Percentiles rank a stretch among this genome's conserved stretches.
Evolutionary conservation across 305 asterid species (phyloP).

Genomic region (Ilex paraguariensis): DNA sequence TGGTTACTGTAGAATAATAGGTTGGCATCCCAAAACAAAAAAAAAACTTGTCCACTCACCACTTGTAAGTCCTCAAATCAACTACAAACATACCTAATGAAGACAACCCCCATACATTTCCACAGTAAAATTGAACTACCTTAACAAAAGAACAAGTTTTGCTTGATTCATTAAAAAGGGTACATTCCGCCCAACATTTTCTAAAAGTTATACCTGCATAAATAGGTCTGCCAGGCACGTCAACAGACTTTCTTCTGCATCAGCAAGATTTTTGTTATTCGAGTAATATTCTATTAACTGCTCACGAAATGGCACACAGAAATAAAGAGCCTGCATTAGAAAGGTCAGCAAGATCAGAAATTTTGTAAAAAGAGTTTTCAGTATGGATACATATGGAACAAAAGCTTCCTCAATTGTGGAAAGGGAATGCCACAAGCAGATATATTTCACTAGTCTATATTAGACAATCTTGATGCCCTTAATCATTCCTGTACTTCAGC

Average conservation of each 20-base stretch:
- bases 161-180: background rate
- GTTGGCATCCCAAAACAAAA: too few species aligned
- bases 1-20: too few species aligned
- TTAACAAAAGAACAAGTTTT: too few species aligned
- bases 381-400: background rate
- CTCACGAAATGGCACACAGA: conserved; percentile 90
- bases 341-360: conserved; percentile 2
- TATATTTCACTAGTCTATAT: too few species aligned
- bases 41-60: too few species aligned
- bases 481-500: too few species aligned
- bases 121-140: too few species aligned
- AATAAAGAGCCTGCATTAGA: conserved; percentile 77
- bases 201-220: conserved; percentile 51
- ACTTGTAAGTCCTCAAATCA: too few species aligned
- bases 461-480: too few species aligned
- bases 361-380: background rate
- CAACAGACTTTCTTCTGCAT: conserved; percentile 85
- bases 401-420: background rate
- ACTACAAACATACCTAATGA: too few species aligned
- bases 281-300: conserved; percentile 80
- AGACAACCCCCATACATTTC: too few species aligned
- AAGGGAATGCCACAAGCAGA: too few species aligned
- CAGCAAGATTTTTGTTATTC: conserved; percentile 59
- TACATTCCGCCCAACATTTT: background rate
- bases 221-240: conserved; percentile 89